These are phyloP conservation scores for Cryphonectria carpinicola DNA, from an alignment of 2,329 filamentous ascomycete genomes.

Conservation along the genomic window DNA sequence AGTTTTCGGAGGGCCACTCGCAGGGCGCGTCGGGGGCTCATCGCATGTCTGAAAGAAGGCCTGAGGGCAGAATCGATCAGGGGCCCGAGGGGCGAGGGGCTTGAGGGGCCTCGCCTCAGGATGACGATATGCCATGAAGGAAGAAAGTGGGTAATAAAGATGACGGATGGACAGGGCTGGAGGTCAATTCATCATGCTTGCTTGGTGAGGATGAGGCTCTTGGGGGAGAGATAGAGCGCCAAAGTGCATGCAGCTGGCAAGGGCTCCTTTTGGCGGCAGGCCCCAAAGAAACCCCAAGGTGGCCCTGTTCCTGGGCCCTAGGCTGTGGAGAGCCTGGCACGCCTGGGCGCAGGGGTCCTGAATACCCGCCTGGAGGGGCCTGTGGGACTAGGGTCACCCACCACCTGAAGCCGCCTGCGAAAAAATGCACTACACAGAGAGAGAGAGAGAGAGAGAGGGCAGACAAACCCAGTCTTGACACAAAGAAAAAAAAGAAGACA, in stretches of 20 bases:
- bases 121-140: constrained; percentile 23
- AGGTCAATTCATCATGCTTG: constrained; percentile 12
- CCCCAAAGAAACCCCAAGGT: background rate
- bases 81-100: constrained; percentile 15
- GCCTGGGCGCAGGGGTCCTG: background rate
- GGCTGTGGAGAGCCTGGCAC: background rate
- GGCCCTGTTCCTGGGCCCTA: background rate
- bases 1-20: background rate
- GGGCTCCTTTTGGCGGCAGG: constrained; percentile 4
- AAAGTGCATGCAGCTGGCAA: background rate
- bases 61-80: constrained; percentile 17
- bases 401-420: background rate
- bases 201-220: constrained; percentile 10
- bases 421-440: background rate
- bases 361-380: background rate
- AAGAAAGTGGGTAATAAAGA: constrained; percentile 13
- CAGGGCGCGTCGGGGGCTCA: constrained; percentile 1
- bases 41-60: constrained; percentile 26
- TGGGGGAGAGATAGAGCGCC: background rate
- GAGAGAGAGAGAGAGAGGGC: background rate
- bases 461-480: background rate
- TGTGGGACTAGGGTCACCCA: background rate
- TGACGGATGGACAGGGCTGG: constrained; percentile 14
- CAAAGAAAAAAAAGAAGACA: background rate
- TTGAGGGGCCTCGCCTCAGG: constrained; percentile 19